These are phyloP conservation scores for Fragaria ananassa DNA, from an alignment of 306 rosid genomes.

Conservation along the genomic window DNA sequence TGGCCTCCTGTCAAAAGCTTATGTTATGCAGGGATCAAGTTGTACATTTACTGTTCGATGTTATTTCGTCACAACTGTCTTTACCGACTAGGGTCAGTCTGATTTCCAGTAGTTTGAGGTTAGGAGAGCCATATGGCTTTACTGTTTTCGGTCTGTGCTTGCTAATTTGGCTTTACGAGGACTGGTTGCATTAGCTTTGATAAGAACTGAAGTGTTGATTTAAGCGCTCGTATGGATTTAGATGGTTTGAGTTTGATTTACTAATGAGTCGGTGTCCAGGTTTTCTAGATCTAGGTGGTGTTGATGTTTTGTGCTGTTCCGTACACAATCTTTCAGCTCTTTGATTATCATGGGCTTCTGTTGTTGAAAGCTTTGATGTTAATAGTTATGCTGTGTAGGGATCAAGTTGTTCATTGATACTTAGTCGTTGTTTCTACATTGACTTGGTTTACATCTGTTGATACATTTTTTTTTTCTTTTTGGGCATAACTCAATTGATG, in stretches of 20 bases:
- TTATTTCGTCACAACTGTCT: not conserved
- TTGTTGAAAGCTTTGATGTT: not conserved
- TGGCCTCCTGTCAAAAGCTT: not conserved
- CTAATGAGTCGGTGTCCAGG: not conserved
- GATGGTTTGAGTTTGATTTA: not conserved
- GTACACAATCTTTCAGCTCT: not conserved
- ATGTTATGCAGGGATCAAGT: not conserved
- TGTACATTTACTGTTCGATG: not conserved
- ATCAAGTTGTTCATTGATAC: not conserved
- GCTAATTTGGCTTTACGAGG: not conserved
- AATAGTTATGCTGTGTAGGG: not conserved
- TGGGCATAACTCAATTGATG: conserved; percentile 26
- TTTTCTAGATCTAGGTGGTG: not conserved
- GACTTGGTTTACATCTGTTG: conserved; percentile 30
- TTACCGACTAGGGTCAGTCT: not conserved
- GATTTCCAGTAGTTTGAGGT: not conserved
- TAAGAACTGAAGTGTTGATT: not conserved
- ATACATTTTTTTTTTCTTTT: conserved; percentile 85
- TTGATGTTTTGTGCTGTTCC: not conserved
- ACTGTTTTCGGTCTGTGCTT: not conserved
- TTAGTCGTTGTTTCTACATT: not conserved
- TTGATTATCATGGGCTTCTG: not conserved
- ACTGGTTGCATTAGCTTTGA: not conserved
- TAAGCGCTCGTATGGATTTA: not conserved
- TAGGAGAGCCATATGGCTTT: not conserved